phyloP scores from a whole-genome alignment of 2,329 filamentous ascomycete genomes.

The Calonectria honghensis region DNA sequence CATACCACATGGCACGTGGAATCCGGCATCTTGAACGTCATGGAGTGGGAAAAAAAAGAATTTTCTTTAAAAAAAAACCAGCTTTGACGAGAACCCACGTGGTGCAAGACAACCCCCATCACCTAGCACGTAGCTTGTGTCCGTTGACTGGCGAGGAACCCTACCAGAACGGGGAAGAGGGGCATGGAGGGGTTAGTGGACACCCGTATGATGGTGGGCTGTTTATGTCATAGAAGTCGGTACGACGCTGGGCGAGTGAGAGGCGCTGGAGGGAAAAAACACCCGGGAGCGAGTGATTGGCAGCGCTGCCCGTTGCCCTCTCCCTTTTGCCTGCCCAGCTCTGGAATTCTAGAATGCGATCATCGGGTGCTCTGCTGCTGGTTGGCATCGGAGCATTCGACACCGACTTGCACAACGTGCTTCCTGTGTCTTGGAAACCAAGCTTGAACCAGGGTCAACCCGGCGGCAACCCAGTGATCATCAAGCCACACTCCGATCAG shows the following conservation, averaged over 20 bases:
- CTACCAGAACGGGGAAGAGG: conserved; percentile 35
- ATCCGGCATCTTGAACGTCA: conserved; percentile 4
- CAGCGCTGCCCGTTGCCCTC: background rate
- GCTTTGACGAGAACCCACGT: conserved; percentile 50
- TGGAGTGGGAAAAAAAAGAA: background rate
- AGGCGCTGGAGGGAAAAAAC: background rate
- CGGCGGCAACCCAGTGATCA: conserved; percentile 52
- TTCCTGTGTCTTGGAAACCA: background rate
- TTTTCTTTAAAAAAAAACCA: conserved; percentile 33
- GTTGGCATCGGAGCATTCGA: conserved; percentile 20
- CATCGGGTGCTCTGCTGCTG: conserved; percentile 22
- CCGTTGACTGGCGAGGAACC: conserved; percentile 44
- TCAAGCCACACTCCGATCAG: conserved; percentile 56
- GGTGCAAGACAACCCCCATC: conserved; percentile 49
- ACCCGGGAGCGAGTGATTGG: conserved; percentile 25
- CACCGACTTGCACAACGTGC: conserved; percentile 25
- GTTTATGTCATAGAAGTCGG: conserved; percentile 45
- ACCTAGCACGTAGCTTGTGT: conserved; percentile 26
- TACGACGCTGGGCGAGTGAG: conserved; percentile 22
- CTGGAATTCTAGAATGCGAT: conserved; percentile 26
- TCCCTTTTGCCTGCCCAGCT: conserved; percentile 20
- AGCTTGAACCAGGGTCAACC: conserved; percentile 49
- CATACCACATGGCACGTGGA: conserved; percentile 35
- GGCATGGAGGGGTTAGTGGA: conserved; percentile 40
- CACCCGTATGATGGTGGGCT: conserved; percentile 55